Base-by-base conservation (phyloP, 106 monocot species). In the Dendrobium nobile region DNA sequence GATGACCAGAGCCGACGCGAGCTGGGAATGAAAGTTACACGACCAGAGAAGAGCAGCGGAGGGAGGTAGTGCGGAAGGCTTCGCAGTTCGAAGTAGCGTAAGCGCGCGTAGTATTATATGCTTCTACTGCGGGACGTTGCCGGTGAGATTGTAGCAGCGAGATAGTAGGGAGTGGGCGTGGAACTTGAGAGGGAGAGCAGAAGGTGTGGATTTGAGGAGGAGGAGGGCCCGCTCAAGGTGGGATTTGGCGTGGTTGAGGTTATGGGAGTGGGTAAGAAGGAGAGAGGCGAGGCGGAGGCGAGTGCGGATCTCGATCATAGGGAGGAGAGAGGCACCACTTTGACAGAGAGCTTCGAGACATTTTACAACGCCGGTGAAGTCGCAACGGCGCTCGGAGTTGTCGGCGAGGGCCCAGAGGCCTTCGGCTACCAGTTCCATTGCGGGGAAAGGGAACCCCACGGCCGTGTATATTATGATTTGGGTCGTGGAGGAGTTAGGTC, bases 221-320 rank as follows among this genome's bases (percentile, higher is more conserved):
- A 93, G 84, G 55, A 87, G 91, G 10, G 94, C 92, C 64, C 92
- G 89, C 87, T 99, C 94, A 42, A 94, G 95, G 74, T 95, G 93
- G 22, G 91, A 45, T 47, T 85, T 87, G 13, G 99, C 92, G 88
- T 92, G 92, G 86, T 83, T 85, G 86, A 99, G 88, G 85, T 93
- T 93, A 89, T 99, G 90, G 79, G 95, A 84, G 77, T 83, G 90
- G 75, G 81, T 67, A 43, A 95, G 82, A 43, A 95, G 90, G 68
- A 95, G 85, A 64, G 72, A 20, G 27, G 92, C 80, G 47, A 90
- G 84, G 80, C 92, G 92, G 84, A 95, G 87, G 26, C 95, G 92
- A 51, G 90, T 87, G 26, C 87, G 85, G 85, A 92, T 77, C 85
- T 95, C 95, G 44, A 83, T 75, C 44, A 88, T 78, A 27, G 99